Evolutionary conservation across 2,329 filamentous ascomycete genomes (phyloP).

Genomic region (Ambrosiella cleistominuta): DNA sequence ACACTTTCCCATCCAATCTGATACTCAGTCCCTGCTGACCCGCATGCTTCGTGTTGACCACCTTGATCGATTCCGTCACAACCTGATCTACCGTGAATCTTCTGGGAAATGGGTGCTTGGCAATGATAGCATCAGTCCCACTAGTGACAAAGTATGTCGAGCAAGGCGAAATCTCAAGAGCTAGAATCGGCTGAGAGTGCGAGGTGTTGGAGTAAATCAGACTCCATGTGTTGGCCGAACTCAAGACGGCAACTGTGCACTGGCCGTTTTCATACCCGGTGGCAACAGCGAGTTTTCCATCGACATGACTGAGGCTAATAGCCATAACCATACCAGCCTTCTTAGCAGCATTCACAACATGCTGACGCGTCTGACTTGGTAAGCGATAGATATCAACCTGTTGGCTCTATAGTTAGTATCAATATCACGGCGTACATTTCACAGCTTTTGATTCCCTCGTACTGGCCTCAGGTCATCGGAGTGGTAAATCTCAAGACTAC

Average conservation of each 20-base stretch:
- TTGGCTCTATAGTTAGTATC: constrained; percentile 8
- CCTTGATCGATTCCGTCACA: constrained; percentile 31
- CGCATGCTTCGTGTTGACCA: constrained; percentile 64
- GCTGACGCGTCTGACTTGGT: constrained; percentile 53
- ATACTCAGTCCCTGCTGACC: constrained; percentile 71
- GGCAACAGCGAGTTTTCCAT: constrained; percentile 40
- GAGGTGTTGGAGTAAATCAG: constrained; percentile 45
- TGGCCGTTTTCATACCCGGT: constrained; percentile 78
- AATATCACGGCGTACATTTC: not conserved
- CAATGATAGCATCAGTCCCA: constrained; percentile 62
- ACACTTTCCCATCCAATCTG: constrained; percentile 63
- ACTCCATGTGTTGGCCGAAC: constrained; percentile 24
- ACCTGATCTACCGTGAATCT: not conserved
- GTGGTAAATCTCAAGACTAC: not conserved
- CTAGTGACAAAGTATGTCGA: constrained; percentile 56
- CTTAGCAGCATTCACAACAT: constrained; percentile 32
- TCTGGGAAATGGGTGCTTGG: constrained; percentile 50
- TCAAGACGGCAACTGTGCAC: constrained; percentile 39
- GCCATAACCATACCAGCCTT: constrained; percentile 80
- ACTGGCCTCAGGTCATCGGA: not conserved
- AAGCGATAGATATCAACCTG: constrained; percentile 70
- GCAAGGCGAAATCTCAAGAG: constrained; percentile 38
- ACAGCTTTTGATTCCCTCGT: not conserved
- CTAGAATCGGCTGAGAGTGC: constrained; percentile 69
- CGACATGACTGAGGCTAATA: constrained; percentile 40